Evolutionary conservation across 1,284 basidiomycete species (phyloP).

Genomic region (Veloporphyrellus conicus): DNA sequence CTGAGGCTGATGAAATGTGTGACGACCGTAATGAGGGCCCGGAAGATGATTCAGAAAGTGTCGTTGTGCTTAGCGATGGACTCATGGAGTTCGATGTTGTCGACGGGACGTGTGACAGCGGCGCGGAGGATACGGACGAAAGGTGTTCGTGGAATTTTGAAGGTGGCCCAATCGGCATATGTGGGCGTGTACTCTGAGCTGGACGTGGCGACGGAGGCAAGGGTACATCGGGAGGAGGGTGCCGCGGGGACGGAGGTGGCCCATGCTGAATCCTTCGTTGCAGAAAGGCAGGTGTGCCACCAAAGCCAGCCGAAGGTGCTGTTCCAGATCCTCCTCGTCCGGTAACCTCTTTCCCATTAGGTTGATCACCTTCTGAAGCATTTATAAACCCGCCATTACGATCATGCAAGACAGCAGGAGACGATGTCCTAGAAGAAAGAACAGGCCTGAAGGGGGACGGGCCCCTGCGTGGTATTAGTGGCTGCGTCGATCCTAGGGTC

Average conservation of each 20-base stretch:
- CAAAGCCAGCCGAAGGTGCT: constrained; percentile 2
- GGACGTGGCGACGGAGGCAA: constrained; percentile 24
- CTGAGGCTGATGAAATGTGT: constrained; percentile 20
- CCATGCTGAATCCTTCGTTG: constrained; percentile 30
- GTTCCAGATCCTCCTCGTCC: constrained; percentile 13
- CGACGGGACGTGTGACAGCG: constrained; percentile 16
- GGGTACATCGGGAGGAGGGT: constrained; percentile 30
- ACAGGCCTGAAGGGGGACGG: constrained; percentile 27
- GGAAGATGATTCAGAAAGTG: constrained; percentile 32
- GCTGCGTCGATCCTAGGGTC: constrained; percentile 12
- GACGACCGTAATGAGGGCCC: constrained; percentile 27
- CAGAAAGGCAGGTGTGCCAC: constrained; percentile 26
- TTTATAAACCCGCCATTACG: constrained; percentile 5
- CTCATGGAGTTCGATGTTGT: constrained; percentile 7
- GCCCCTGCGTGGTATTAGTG: constrained; percentile 11
- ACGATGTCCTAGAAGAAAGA: constrained; percentile 15
- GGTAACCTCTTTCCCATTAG: constrained; percentile 3
- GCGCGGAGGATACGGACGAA: constrained; percentile 29
- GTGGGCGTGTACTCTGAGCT: constrained; percentile 1
- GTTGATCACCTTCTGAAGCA: constrained; percentile 10
- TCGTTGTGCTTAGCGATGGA: constrained; percentile 17
- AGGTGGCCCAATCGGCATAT: constrained; percentile 11
- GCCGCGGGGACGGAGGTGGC: constrained; percentile 24
- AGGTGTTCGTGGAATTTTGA: constrained; percentile 35
- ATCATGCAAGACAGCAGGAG: neutral